A percentile compares a stretch with the other conserved stretches of the same genome.
These are phyloP conservation scores for Boletellus deceptivus DNA, from an alignment of 1,284 basidiomycete genomes.

Conservation along the genomic window DNA sequence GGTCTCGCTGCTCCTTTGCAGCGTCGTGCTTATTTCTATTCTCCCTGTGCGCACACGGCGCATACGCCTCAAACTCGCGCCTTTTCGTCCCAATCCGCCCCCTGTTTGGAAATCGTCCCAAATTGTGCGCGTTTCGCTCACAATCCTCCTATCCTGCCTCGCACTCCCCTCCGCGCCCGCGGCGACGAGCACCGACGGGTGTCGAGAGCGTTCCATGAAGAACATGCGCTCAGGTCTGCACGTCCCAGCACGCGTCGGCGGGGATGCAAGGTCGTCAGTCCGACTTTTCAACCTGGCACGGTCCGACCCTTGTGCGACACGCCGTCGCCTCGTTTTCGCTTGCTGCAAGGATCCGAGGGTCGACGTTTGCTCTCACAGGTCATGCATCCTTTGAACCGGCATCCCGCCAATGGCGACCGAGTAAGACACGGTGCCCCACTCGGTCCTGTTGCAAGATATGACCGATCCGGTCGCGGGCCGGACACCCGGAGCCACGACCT, in stretches of 20 bases:
- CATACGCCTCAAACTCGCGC: conserved; percentile 9
- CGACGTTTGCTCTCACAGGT: no score
- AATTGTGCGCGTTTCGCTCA: neutral
- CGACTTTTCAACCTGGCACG: conserved; percentile 1
- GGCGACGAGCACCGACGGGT: no score
- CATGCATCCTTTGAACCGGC: no score
- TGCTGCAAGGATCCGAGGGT: conserved; percentile 17
- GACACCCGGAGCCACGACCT: no score
- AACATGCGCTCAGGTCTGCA: neutral
- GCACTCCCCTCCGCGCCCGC: neutral
- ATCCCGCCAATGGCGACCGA: neutral
- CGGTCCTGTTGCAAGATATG: no score
- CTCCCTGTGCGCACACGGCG: conserved; percentile 27
- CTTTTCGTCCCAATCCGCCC: conserved; percentile 18
- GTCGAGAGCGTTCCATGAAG: neutral
- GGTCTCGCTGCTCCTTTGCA: conserved; percentile 30
- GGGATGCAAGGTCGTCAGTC: conserved; percentile 4
- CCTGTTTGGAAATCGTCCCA: conserved; percentile 1
- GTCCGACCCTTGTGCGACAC: conserved; percentile 2
- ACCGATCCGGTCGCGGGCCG: no score
- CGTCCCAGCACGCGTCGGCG: no score
- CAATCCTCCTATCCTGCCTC: neutral
- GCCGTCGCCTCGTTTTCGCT: conserved; percentile 26
- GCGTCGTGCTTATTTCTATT: conserved; percentile 39
- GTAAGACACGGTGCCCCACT: neutral